Conservation (phyloP, 78 protist species). For the Polysphondylium violaceum region DNA sequence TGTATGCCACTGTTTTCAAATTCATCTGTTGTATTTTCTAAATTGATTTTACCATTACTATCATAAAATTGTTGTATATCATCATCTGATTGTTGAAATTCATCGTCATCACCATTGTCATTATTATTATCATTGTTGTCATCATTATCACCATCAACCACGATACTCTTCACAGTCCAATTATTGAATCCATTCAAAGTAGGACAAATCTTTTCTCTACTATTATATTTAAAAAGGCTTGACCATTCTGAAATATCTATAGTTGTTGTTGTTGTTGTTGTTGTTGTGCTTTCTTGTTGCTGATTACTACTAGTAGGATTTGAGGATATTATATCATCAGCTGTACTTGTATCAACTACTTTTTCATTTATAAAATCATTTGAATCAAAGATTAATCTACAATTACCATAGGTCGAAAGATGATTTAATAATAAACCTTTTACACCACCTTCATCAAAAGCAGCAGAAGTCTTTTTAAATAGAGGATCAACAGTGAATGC, state of each 20-base stretch:
- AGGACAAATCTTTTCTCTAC: constrained; percentile 39
- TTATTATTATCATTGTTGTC: constrained; percentile 10
- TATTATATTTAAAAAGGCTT: too few relatives aligned
- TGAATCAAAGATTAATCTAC: constrained; percentile 86
- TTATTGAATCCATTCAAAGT: constrained; percentile 1
- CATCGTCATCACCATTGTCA: constrained; percentile 20
- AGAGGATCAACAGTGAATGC: constrained; percentile 88
- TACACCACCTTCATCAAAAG: constrained; percentile 92
- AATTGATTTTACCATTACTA: neutral
- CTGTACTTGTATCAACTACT: neutral
- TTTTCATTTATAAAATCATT: constrained; percentile 53
- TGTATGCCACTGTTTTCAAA: too few relatives aligned
- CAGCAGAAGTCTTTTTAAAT: constrained; percentile 86
- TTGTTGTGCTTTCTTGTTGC: neutral
- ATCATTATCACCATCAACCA: neutral
- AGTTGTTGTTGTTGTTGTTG: neutral
- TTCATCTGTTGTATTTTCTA: too few relatives aligned
- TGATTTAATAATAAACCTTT: constrained; percentile 83
- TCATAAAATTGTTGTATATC: constrained; percentile 4
- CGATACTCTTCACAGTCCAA: constrained; percentile 21
- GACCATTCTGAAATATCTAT: too few relatives aligned
- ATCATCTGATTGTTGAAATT: constrained; percentile 14
- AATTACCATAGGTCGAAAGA: constrained; percentile 38
- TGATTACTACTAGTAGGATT: neutral
- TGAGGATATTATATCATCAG: neutral